Evolutionary conservation across 164 flowering plant genomes (phyloP).

Genomic region (Litsea cubeba): DNA sequence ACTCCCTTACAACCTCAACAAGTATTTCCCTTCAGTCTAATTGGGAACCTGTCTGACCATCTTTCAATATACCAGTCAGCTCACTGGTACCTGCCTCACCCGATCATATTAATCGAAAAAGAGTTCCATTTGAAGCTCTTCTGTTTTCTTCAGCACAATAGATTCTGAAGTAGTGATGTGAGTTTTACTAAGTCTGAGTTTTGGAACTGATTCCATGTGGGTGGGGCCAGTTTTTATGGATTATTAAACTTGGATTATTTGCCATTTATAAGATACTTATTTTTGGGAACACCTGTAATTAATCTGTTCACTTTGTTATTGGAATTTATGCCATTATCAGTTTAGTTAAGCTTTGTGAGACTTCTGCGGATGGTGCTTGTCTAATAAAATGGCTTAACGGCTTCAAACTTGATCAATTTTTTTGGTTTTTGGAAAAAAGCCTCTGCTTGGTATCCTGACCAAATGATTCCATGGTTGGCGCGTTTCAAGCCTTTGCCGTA

Average conservation of each 20-base stretch:
- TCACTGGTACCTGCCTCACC: conserved; percentile 1
- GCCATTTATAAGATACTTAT: neutral
- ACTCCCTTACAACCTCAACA: conserved; percentile 71
- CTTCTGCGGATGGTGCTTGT: neutral
- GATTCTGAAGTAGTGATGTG: neutral
- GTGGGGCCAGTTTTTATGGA: neutral
- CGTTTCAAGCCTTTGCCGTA: no score
- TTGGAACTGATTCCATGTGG: neutral
- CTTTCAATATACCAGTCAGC: neutral
- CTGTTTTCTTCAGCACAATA: neutral
- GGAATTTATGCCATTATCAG: neutral
- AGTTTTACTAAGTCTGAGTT: neutral
- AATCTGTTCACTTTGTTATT: neutral
- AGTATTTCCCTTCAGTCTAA: conserved; percentile 75
- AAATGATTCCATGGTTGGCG: no score
- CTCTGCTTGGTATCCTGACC: no score
- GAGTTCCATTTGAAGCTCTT: neutral
- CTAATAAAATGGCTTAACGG: neutral
- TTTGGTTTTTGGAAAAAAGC: no score
- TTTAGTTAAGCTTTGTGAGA: neutral
- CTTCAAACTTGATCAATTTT: no score
- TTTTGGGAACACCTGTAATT: conserved; percentile 2
- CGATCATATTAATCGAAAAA: neutral
- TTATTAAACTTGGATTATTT: no score
- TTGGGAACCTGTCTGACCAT: neutral